phyloP scores from a whole-genome alignment of 2,329 filamentous ascomycete species.

The Pezicula radicicola region DNA sequence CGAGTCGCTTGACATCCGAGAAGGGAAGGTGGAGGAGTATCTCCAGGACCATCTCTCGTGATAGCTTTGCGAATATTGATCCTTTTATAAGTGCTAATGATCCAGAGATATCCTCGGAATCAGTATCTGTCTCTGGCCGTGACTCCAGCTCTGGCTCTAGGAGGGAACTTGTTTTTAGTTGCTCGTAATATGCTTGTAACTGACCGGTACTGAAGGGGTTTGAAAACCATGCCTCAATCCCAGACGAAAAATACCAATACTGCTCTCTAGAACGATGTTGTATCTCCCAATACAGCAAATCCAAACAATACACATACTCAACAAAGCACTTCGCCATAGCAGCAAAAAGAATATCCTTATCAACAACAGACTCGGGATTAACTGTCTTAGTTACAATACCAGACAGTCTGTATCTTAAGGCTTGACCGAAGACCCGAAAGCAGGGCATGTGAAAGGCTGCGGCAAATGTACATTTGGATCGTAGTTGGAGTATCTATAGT shows the following conservation, averaged over 20 bases:
- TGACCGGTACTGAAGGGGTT: conserved; percentile 4
- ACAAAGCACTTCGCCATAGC: conserved; percentile 3
- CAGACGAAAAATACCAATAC: conserved; percentile 7
- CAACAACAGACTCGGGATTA: background rate
- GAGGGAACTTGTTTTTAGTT: background rate
- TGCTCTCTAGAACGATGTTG: conserved; percentile 1
- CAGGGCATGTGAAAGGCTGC: conserved; percentile 7
- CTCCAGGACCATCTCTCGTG: conserved; percentile 8
- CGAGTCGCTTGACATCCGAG: conserved; percentile 2
- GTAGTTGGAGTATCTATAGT: conserved; percentile 6
- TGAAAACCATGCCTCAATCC: conserved; percentile 11
- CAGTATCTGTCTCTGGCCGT: background rate
- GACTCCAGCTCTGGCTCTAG: too few relatives aligned
- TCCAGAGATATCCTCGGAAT: background rate
- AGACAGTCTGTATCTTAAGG: background rate
- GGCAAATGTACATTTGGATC: conserved; percentile 4
- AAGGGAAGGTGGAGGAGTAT: conserved; percentile 11
- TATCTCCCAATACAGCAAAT: conserved; percentile 11
- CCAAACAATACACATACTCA: conserved; percentile 1
- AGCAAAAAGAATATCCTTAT: conserved; percentile 7
- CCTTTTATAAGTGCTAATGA: background rate
- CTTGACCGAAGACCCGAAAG: conserved; percentile 9
- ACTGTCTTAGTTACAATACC: background rate
- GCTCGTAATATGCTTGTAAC: background rate
- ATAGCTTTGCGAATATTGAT: conserved; percentile 3